Base-by-base conservation (phyloP, 2,329 filamentous ascomycete species). In the Xylaria multiplex region DNA sequence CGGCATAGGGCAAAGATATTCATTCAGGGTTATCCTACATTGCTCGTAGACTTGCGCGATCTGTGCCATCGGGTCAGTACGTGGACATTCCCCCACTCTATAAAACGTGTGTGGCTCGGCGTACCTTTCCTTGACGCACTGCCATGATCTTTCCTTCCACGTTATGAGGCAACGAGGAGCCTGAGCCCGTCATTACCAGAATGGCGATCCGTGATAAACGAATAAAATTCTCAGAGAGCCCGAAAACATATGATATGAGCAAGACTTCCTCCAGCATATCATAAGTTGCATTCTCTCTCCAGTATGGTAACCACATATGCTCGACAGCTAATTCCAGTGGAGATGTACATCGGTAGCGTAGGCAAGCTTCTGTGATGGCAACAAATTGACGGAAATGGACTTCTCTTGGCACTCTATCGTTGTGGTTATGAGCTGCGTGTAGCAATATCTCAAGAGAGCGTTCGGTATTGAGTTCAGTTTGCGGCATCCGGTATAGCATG, bases 181-280 rank as follows among this genome's bases (percentile, higher is more conserved):
- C 74, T 52, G 83, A 81, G 22, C 81, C 81, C 0, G 77, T 73
- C 2, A 83, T 70, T 55, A 83, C 82, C 13, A 86, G 65, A 2
- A 86, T 81, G 0, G 80, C 81, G 1, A 78, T 81, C 72, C 85
- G 85, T 6, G 83, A 83, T 76, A 83, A 80, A 50, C 82, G 77
- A 0, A 80, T 81, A 59, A 87, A 87, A 3, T 86, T 77, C 19
- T 81, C 75, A 9, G 82, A 77, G 16, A 82, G 71, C 3, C 85
- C 84, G 72, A 86, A 87, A 0, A 81, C 82, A 68, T 85, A 87
- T 69, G 82, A 83, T 53, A 87, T 85, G 16, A 85, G 75, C 56
- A 87, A 71, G 1, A 86, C 78, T 0, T 82, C 85, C 48, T 83
- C 83, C 0, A 83, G 79, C 78, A 83, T 82, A 48, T 82, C 79